Evolutionary conservation across 345 rosid genomes (phyloP).

Genomic region (Dovyalis caffra): DNA sequence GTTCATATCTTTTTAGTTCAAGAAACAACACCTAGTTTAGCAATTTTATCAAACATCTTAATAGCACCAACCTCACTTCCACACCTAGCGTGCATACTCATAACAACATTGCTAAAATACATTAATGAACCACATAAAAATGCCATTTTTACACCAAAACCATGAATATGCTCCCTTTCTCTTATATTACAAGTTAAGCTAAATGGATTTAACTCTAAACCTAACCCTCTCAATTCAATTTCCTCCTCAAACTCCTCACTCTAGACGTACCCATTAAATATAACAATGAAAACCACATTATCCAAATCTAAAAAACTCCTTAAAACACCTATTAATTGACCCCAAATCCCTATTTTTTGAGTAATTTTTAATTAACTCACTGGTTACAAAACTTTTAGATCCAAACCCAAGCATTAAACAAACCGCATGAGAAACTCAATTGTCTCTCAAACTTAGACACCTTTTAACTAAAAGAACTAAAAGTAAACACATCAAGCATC

Average conservation of each 20-base stretch:
- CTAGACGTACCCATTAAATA: slow-evolving; percentile 38
- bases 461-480: slow-evolving; percentile 37
- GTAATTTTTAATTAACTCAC: slow-evolving; percentile 45
- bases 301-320: slow-evolving; percentile 34
- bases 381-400: slow-evolving; percentile 27
- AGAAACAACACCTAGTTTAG: slow-evolving; percentile 38
- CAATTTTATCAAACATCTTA: slow-evolving; percentile 42
- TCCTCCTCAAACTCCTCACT: slow-evolving; percentile 35
- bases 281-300: slow-evolving; percentile 35
- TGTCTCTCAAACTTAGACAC: slow-evolving; percentile 23
- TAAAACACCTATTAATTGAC: slow-evolving; percentile 42
- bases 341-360: slow-evolving; percentile 29
- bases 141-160: slow-evolving; percentile 37
- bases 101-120: slow-evolving; percentile 40
- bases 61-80: slow-evolving; percentile 26
- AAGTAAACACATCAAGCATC: slow-evolving; percentile 35
- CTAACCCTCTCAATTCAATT: slow-evolving; percentile 29
- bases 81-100: slow-evolving; percentile 36
- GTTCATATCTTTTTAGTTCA: slow-evolving; percentile 45
- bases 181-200: slow-evolving; percentile 33
- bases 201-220: slow-evolving; percentile 38
- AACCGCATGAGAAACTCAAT: slow-evolving; percentile 33
- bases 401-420: slow-evolving; percentile 35
- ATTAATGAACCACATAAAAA: slow-evolving; percentile 27
- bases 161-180: slow-evolving; percentile 46